These are phyloP conservation scores for Juglanconis sp. DNA, from an alignment of 2,329 filamentous ascomycete genomes.

Conservation along the genomic window DNA sequence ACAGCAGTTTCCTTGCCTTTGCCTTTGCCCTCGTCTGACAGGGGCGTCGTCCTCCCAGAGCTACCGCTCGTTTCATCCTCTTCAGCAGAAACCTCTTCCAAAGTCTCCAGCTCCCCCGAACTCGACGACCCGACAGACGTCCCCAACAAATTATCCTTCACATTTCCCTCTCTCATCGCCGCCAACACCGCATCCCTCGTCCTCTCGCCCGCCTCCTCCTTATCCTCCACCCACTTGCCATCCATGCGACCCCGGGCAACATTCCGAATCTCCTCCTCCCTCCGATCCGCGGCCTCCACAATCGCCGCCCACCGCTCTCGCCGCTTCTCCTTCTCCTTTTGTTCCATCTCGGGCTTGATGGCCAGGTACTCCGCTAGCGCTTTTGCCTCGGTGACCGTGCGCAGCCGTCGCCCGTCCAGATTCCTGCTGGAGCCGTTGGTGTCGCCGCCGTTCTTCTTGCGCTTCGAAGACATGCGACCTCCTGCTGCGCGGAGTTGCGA, in stretches of 20 bases:
- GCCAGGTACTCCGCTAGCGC: slow-evolving; percentile 91
- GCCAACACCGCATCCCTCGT: slow-evolving; percentile 72
- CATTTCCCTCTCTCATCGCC: slow-evolving; percentile 63
- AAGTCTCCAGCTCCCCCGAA: slow-evolving; percentile 29
- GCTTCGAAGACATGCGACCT: slow-evolving; percentile 92
- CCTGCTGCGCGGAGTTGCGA: slow-evolving; percentile 95
- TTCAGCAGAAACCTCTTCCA: slow-evolving; percentile 31
- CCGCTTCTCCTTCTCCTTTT: slow-evolving; percentile 84
- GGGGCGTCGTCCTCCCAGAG: slow-evolving; percentile 49
- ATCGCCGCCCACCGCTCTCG: slow-evolving; percentile 84
- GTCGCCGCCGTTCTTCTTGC: slow-evolving; percentile 80
- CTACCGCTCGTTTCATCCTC: slow-evolving; percentile 34
- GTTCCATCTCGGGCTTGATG: slow-evolving; percentile 96
- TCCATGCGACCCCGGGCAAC: slow-evolving; percentile 72
- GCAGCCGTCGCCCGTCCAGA: slow-evolving; percentile 81
- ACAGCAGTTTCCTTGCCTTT: slow-evolving; percentile 23
- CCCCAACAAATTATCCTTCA: slow-evolving; percentile 57
- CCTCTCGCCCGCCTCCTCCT: slow-evolving; percentile 83
- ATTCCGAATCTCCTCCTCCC: slow-evolving; percentile 77
- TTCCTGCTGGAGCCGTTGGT: slow-evolving; percentile 90
- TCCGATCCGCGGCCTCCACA: slow-evolving; percentile 77
- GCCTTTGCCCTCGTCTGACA: slow-evolving; percentile 37
- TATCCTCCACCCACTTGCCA: slow-evolving; percentile 91
- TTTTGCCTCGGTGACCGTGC: slow-evolving; percentile 94
- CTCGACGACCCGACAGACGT: slow-evolving; percentile 49